These are phyloP conservation scores for Rutstroemia sp. DNA, from an alignment of 2,329 filamentous ascomycete species.

Conservation along the genomic window DNA sequence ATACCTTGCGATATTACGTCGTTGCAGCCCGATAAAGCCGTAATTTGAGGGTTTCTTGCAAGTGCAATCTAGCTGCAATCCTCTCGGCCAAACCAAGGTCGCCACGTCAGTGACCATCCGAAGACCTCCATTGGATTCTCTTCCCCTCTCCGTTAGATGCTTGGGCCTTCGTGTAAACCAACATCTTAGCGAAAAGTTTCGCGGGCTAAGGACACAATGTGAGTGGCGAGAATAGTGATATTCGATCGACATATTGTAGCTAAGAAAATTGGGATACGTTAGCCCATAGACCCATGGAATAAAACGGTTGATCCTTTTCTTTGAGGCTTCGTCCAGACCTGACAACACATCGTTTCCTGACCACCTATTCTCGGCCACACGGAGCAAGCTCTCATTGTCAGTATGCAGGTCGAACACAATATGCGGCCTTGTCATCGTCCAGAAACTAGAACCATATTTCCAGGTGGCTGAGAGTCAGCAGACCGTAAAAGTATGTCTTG, in stretches of 20 bases:
- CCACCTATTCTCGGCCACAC: constrained; percentile 8
- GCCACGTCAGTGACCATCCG: constrained; percentile 27
- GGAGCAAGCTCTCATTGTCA: constrained; percentile 1
- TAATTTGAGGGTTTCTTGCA: constrained; percentile 3
- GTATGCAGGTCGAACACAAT: constrained; percentile 9
- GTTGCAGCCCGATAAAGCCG: constrained; percentile 16
- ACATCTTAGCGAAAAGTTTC: constrained; percentile 10
- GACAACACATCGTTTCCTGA: constrained; percentile 26
- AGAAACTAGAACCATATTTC: constrained; percentile 19
- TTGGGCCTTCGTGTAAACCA: constrained; percentile 7
- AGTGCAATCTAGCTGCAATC: constrained; percentile 8
- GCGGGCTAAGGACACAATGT: constrained; percentile 11
- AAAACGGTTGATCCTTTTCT: constrained; percentile 14
- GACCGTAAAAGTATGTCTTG: constrained; percentile 18
- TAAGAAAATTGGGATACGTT: constrained; percentile 5
- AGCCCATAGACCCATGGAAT: constrained; percentile 3
- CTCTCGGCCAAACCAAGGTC: constrained; percentile 24
- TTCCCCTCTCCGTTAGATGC: constrained; percentile 13
- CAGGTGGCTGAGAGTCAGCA: constrained; percentile 22
- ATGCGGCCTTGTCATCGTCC: constrained; percentile 11
- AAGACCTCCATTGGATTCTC: constrained; percentile 18
- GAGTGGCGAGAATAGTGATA: constrained; percentile 19
- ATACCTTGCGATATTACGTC: constrained; percentile 17
- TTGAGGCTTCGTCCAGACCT: constrained; percentile 14
- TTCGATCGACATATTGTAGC: constrained; percentile 7